phyloP scores from a whole-genome alignment of 2,329 filamentous ascomycete species.

The Scedosporium aurantiacum region DNA sequence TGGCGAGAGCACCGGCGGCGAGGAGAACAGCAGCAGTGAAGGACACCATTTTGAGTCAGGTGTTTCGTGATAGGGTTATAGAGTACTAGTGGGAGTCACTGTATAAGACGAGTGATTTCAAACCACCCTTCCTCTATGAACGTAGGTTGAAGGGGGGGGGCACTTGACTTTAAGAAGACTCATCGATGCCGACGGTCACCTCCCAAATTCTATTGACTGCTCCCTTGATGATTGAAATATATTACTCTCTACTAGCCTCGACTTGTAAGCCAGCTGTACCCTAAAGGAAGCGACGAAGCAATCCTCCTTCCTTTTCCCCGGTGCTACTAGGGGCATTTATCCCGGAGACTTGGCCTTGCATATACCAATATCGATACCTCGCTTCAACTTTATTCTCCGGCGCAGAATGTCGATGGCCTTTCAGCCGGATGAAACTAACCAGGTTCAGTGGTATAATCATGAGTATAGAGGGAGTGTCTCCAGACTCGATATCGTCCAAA shows the following conservation, averaged over 20 bases:
- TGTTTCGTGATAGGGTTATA: background rate
- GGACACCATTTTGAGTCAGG: slow-evolving; percentile 1
- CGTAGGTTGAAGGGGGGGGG: background rate
- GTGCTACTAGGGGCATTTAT: background rate
- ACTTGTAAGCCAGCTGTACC: background rate
- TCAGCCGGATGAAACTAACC: background rate
- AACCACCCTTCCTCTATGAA: background rate
- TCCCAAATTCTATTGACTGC: background rate
- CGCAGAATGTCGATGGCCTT: background rate
- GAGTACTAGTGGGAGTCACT: too few relatives aligned
- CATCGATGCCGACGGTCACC: background rate
- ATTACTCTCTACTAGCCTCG: background rate
- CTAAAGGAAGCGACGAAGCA: background rate
- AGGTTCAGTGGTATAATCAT: background rate
- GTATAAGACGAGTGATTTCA: too few relatives aligned
- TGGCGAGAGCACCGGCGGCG: slow-evolving; percentile 12
- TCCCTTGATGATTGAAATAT: background rate
- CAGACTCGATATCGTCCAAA: background rate
- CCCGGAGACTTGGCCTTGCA: background rate
- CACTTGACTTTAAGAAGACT: background rate
- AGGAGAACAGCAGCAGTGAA: slow-evolving; percentile 9
- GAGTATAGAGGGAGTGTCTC: background rate
- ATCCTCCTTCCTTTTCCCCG: background rate
- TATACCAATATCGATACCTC: background rate
- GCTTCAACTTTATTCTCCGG: background rate